Percentiles rank a stretch among this genome's conserved stretches.
phyloP scores from a whole-genome alignment of 495 filamentous ascomycete species.

The Cercophora newfieldiana region DNA sequence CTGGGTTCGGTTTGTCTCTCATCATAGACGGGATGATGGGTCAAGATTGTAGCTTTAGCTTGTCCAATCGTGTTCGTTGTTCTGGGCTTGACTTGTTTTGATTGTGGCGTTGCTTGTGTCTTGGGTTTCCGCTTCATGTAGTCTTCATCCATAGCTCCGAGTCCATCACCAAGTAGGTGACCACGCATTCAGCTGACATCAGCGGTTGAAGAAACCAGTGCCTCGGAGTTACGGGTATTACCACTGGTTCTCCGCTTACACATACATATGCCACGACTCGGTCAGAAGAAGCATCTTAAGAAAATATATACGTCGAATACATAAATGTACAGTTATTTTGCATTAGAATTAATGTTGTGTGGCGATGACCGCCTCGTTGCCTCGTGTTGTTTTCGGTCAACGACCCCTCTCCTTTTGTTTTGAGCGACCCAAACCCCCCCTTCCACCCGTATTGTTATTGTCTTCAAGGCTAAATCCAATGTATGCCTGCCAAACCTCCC shows the following conservation, averaged over 20 bases:
- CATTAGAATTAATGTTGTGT: constrained; percentile 1
- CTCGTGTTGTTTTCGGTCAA: not conserved
- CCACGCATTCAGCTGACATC: not conserved
- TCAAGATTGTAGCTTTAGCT: constrained; percentile 46
- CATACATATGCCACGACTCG: not conserved
- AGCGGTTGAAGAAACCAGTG: not conserved
- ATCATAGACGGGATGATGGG: constrained; percentile 41
- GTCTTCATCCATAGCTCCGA: too few species aligned
- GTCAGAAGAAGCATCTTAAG: not conserved
- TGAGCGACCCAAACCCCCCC: not conserved
- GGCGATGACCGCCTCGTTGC: not conserved
- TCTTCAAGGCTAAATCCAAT: not conserved
- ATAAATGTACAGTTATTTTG: not conserved
- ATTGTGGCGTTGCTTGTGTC: not conserved
- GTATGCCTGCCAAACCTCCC: not conserved
- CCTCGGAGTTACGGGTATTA: not conserved
- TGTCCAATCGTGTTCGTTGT: constrained; percentile 32
- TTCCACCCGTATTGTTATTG: not conserved
- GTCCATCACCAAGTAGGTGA: not conserved
- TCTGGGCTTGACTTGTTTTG: not conserved
- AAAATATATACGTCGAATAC: not conserved
- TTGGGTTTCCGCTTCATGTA: not conserved
- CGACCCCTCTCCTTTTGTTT: not conserved
- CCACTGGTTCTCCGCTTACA: not conserved
- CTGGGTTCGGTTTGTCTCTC: constrained; percentile 35